Evolutionary conservation across 768 basidiomycete genomes (phyloP).

Genomic region (Leccinum pellstonianum): DNA sequence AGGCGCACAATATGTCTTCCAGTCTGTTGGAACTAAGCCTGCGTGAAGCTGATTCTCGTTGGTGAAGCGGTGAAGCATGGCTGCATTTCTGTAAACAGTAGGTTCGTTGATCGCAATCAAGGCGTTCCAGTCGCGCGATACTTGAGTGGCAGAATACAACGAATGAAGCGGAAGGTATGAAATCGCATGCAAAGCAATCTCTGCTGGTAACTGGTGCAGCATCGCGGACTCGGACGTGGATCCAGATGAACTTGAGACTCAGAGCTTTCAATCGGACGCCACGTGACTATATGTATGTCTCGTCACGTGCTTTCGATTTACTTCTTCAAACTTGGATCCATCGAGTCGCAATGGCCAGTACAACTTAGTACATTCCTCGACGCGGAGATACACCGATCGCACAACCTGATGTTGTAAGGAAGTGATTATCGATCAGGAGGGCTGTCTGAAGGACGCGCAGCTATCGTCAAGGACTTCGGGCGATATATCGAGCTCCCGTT

Average conservation of each 20-base stretch:
- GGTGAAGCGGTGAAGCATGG: constrained; percentile 50
- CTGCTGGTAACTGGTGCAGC: constrained; percentile 52
- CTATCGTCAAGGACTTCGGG: neutral
- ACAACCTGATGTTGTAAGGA: neutral
- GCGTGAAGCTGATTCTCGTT: constrained; percentile 32
- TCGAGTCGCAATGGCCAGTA: no score
- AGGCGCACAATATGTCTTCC: constrained; percentile 60
- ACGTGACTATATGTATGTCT: neutral
- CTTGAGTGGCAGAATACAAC: constrained; percentile 35
- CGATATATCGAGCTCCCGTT: neutral
- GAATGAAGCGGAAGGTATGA: constrained; percentile 49
- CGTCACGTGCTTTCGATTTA: neutral
- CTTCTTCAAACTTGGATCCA: no score
- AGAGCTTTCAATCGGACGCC: neutral
- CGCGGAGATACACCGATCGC: no score
- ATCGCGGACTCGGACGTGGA: constrained; percentile 22
- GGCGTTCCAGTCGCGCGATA: constrained; percentile 47
- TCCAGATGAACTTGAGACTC: neutral
- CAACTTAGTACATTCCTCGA: no score
- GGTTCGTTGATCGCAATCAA: constrained; percentile 49
- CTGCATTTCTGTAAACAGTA: constrained; percentile 58
- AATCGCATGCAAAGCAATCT: constrained; percentile 51
- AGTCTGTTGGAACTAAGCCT: constrained; percentile 37
- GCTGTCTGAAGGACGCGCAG: neutral
- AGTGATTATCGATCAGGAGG: neutral